These are phyloP conservation scores for Solanum gracilifrons DNA, from an alignment of 257 asterid species.

Conservation along the genomic window DNA sequence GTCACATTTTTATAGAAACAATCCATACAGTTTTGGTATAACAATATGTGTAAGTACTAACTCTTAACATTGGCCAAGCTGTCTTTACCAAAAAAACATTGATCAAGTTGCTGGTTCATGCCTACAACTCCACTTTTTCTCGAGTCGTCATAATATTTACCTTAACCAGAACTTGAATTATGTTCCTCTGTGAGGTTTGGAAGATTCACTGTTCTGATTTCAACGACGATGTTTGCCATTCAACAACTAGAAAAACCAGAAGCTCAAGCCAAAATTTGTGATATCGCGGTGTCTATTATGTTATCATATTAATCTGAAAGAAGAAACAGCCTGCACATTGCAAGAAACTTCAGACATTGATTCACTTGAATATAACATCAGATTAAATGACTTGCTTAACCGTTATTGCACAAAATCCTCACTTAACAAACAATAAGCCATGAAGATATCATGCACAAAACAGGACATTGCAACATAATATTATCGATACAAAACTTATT, in stretches of 20 bases:
- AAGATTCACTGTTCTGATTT: too few species aligned
- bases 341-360: conserved; percentile 5
- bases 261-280: background rate
- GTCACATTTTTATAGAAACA: background rate
- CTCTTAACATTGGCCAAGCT: background rate
- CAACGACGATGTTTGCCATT: background rate
- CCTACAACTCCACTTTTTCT: background rate
- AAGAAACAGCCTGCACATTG: conserved; percentile 57
- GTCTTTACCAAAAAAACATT: background rate
- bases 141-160: background rate
- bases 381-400: background rate
- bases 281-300: background rate
- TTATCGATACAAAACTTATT: background rate
- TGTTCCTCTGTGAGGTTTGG: too few species aligned
- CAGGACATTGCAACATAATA: background rate
- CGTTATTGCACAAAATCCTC: background rate
- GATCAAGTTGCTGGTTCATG: background rate
- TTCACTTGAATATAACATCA: background rate
- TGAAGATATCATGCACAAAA: background rate
- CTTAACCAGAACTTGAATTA: background rate
- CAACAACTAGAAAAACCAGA: background rate
- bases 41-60: background rate
- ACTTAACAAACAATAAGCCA: background rate
- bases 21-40: background rate
- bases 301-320: conserved; percentile 56